Conservation (phyloP, 2,329 filamentous ascomycete genomes). For the Aspergillus felis region DNA sequence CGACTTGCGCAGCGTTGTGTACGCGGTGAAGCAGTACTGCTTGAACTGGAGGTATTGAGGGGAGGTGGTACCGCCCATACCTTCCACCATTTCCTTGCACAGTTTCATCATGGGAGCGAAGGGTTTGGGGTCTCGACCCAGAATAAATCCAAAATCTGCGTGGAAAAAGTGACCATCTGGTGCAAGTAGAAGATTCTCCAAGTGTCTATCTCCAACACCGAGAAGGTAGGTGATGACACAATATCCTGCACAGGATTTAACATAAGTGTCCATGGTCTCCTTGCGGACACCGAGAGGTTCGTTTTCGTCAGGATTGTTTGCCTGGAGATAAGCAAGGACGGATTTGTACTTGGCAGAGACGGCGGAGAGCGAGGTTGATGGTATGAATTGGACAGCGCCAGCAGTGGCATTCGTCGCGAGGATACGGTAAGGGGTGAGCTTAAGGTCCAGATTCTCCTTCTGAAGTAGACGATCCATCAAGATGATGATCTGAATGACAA, state of each 20-base stretch:
- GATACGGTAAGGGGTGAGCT: constrained; percentile 92
- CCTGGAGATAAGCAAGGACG: constrained; percentile 75
- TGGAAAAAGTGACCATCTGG: constrained; percentile 96
- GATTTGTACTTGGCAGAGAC: constrained; percentile 79
- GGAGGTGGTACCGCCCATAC: constrained; percentile 83
- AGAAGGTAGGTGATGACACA: constrained; percentile 98
- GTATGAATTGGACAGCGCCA: constrained; percentile 89
- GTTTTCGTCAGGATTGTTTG: constrained; percentile 81
- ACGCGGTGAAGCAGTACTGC: constrained; percentile 93
- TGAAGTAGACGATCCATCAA: constrained; percentile 94
- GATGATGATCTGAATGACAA: constrained; percentile 96
- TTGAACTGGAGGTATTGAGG: constrained; percentile 86
- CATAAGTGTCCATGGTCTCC: constrained; percentile 90
- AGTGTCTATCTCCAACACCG: constrained; percentile 89
- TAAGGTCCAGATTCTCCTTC: constrained; percentile 94
- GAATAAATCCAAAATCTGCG: constrained; percentile 96
- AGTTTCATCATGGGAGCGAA: constrained; percentile 97
- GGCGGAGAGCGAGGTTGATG: constrained; percentile 76
- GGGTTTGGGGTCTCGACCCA: constrained; percentile 93
- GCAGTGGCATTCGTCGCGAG: constrained; percentile 86
- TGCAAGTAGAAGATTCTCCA: constrained; percentile 89
- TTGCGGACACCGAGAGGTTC: constrained; percentile 83
- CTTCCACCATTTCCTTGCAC: constrained; percentile 96
- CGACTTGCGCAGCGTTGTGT: constrained; percentile 83
- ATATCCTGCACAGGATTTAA: constrained; percentile 94